Evolutionary conservation across 73 alveolate species (phyloP).

Genomic region (Tetrahymena thermophila): DNA sequence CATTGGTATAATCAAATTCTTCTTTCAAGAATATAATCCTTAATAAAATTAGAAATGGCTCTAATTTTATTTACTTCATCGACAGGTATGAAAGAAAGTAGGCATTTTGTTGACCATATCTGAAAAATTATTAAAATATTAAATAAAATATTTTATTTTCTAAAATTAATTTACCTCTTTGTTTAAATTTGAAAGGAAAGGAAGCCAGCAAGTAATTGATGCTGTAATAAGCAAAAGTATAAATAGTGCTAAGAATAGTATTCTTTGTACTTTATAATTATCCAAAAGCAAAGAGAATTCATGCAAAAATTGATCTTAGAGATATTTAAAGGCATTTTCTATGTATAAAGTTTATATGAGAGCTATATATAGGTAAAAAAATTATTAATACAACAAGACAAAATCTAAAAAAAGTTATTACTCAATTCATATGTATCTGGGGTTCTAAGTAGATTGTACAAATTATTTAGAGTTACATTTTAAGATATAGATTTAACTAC

Average conservation of each 20-base stretch:
- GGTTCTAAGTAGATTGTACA: not conserved
- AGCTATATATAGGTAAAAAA: not conserved
- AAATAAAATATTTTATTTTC: not conserved
- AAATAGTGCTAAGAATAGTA: slow-evolving; percentile 8
- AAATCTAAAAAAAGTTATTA: not conserved
- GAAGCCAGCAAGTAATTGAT: slow-evolving; percentile 21
- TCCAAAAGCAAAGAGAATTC: not conserved
- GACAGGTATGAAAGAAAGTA: slow-evolving; percentile 32
- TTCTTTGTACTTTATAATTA: slow-evolving; percentile 11
- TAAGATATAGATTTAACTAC: not conserved
- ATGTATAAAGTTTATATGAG: not conserved
- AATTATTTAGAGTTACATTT: not conserved
- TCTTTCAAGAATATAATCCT: slow-evolving; percentile 22
- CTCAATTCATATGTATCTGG: not conserved
- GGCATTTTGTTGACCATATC: slow-evolving; percentile 46
- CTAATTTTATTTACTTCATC: slow-evolving; percentile 37
- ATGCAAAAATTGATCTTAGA: not conserved
- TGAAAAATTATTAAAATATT: not conserved
- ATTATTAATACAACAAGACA: no score
- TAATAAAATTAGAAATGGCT: slow-evolving; percentile 14
- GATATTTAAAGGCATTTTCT: not conserved
- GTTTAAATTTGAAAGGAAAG: slow-evolving; percentile 21
- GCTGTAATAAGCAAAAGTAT: slow-evolving; percentile 9
- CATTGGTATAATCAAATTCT: not conserved
- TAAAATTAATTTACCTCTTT: slow-evolving; percentile 9